Percentiles rank a stretch among this genome's conserved stretches.
phyloP scores from a whole-genome alignment of 805 yeast genomes.

The Kuraishia borneana region DNA sequence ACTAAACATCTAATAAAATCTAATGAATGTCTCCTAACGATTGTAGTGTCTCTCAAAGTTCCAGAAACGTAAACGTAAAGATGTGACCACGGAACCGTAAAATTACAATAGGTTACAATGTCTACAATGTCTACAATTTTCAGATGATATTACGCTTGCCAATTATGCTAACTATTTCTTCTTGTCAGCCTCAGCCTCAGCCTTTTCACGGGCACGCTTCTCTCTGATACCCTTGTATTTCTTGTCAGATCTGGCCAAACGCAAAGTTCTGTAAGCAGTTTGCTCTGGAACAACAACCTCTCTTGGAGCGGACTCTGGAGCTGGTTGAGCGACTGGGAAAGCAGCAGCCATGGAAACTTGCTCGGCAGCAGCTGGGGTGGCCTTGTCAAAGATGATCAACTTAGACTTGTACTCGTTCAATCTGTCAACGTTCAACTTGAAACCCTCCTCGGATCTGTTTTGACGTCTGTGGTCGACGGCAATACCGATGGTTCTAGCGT shows the following conservation, averaged over 20 bases:
- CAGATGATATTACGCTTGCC: not conserved
- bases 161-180: conserved; percentile 60
- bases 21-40: conserved; percentile 1
- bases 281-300: conserved; percentile 69
- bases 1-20: conserved; percentile 31
- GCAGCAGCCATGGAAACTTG: conserved; percentile 67
- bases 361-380: conserved; percentile 59
- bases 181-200: conserved; percentile 99
- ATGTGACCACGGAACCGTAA: conserved; percentile 1
- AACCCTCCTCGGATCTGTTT: conserved; percentile 94
- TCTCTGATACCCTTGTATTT: conserved; percentile 92
- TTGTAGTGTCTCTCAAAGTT: too few species aligned
- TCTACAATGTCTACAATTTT: conserved; percentile 1
- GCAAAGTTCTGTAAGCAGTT: conserved; percentile 86
- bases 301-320: conserved; percentile 68
- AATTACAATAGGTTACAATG: conserved; percentile 1
- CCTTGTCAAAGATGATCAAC: conserved; percentile 91
- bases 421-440: conserved; percentile 91
- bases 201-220: conserved; percentile 94
- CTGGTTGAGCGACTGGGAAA: conserved; percentile 86
- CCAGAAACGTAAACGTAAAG: too few species aligned
- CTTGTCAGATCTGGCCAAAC: conserved; percentile 91
- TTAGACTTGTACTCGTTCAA: conserved; percentile 93
- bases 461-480: conserved; percentile 99
- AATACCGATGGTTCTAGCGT: conserved; percentile 97